Evolutionary conservation across 352 stramenopile species (phyloP).

Genomic region (Elongisporangium anandrum): DNA sequence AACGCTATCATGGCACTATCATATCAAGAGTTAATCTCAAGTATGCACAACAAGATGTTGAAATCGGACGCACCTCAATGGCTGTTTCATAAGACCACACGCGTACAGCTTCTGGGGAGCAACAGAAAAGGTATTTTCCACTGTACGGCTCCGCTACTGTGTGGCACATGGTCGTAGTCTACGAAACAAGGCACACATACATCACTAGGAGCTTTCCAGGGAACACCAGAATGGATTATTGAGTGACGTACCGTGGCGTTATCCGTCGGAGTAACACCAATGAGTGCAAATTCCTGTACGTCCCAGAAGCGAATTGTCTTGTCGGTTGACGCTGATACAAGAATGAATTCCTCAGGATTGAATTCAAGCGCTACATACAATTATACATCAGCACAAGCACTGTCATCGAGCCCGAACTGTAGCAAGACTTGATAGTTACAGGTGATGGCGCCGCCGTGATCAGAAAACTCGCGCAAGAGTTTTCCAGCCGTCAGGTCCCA

Average conservation of each 20-base stretch:
- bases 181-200: conserved; percentile 1
- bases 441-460: conserved; percentile 73
- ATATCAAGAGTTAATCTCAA: neutral
- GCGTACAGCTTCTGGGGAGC: conserved; percentile 68
- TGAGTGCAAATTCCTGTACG: conserved; percentile 78
- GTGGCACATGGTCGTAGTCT: conserved; percentile 83
- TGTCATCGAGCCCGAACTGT: too few species aligned
- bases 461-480: conserved; percentile 66
- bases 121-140: conserved; percentile 76
- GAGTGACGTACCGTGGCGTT: conserved; percentile 49
- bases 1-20: conserved; percentile 74
- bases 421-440: conserved; percentile 8
- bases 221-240: neutral
- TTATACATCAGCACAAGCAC: too few species aligned
- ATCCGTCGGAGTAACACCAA: conserved; percentile 75
- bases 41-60: neutral
- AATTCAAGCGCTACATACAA: conserved; percentile 51
- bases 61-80: conserved; percentile 42
- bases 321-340: conserved; percentile 72
- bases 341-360: conserved; percentile 83
- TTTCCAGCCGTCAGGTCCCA: conserved; percentile 82
- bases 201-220: neutral
- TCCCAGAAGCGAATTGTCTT: conserved; percentile 84
- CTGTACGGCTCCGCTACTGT: conserved; percentile 71
- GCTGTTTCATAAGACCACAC: conserved; percentile 84